These are phyloP conservation scores for Eutypella sp. DNA, from an alignment of 2,329 filamentous ascomycete genomes.

Conservation along the genomic window DNA sequence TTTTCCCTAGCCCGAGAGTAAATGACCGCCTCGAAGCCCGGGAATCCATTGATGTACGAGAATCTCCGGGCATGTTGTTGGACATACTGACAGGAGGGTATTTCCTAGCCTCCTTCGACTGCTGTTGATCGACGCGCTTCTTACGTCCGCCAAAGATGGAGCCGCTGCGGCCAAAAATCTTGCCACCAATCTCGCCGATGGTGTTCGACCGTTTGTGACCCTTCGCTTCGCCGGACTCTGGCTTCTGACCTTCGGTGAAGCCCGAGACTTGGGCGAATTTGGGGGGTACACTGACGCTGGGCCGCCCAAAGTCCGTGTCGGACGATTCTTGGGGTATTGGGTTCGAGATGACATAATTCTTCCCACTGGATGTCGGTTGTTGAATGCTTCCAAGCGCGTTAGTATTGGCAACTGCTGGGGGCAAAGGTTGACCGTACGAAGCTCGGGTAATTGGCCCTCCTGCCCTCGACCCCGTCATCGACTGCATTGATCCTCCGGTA, in stretches of 20 bases:
- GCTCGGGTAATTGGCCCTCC: constrained; percentile 47
- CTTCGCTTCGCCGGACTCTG: constrained; percentile 36
- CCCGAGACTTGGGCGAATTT: constrained; percentile 56
- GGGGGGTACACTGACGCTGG: constrained; percentile 54
- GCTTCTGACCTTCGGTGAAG: constrained; percentile 49
- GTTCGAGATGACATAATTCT: constrained; percentile 68
- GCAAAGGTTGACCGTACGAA: constrained; percentile 83
- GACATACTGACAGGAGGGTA: constrained; percentile 94
- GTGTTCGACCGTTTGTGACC: constrained; percentile 68
- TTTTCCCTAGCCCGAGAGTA: constrained; percentile 64
- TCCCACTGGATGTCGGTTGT: constrained; percentile 61
- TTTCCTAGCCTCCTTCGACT: constrained; percentile 59
- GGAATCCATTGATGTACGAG: constrained; percentile 66
- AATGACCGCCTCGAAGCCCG: constrained; percentile 62
- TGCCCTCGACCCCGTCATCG: constrained; percentile 59
- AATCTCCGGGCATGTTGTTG: constrained; percentile 57
- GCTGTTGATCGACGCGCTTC: constrained; percentile 26
- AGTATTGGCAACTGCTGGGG: constrained; percentile 80
- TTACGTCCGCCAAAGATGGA: constrained; percentile 67
- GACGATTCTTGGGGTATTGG: constrained; percentile 54
- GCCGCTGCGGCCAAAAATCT: constrained; percentile 76
- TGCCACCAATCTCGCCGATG: constrained; percentile 76
- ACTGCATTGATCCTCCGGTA: constrained; percentile 79
- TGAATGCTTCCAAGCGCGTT: constrained; percentile 88
- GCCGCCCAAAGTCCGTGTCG: constrained; percentile 48